Conservation (phyloP, 1,139 yeast species). For the Geotrichum candidum region DNA sequence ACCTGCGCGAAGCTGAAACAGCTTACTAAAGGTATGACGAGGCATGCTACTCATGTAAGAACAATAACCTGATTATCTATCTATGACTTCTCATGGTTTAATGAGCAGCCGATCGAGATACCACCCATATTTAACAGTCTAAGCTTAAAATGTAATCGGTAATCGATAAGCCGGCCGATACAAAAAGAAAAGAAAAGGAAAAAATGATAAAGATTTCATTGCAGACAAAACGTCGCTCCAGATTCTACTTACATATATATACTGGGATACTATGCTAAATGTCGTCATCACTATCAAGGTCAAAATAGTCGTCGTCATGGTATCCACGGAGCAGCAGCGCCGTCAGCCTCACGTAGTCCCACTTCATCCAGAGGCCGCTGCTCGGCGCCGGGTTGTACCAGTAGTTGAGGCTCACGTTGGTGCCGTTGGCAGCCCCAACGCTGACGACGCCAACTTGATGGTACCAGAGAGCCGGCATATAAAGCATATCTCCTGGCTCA, state of each 20-base stretch:
- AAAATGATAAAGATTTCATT: too few species aligned
- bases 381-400: constrained; percentile 35
- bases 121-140: too few species aligned
- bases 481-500: constrained; percentile 37
- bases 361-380: constrained; percentile 30
- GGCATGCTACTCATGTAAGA: too few species aligned
- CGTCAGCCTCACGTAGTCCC: constrained; percentile 32
- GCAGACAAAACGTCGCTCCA: neutral
- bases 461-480: constrained; percentile 40
- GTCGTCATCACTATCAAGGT: neutral
- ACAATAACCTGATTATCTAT: too few species aligned
- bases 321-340: constrained; percentile 27
- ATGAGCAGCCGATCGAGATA: too few species aligned
- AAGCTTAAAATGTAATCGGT: too few species aligned
- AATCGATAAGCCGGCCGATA: too few species aligned
- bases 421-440: constrained; percentile 14
- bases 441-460: constrained; percentile 35
- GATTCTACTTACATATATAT: neutral
- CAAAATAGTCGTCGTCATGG: constrained; percentile 28
- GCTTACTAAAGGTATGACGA: too few species aligned
- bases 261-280: neutral
- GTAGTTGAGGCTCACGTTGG: constrained; percentile 35
- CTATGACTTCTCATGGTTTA: too few species aligned
- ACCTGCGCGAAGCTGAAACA: too few species aligned
- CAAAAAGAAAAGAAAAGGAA: too few species aligned